A percentile compares a stretch with the other conserved stretches of the same genome.
phyloP scores from a whole-genome alignment of 2,329 filamentous ascomycete genomes.

The Dactylonectria estremocensis region DNA sequence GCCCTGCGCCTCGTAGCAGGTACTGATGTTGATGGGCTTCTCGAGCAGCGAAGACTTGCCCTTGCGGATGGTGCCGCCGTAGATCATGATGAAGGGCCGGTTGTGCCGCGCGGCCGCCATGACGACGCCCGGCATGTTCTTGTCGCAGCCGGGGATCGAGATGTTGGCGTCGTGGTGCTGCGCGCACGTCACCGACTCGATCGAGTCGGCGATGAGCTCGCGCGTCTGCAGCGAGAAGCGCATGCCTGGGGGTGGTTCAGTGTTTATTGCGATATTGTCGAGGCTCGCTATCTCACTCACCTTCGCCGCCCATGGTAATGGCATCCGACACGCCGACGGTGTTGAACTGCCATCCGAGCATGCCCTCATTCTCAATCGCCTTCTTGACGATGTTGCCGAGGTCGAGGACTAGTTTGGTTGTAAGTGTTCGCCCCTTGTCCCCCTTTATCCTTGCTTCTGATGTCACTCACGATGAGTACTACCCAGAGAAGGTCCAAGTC shows the following conservation, averaged over 20 bases:
- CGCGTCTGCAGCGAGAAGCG: slow-evolving; percentile 91
- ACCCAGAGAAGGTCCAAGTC: slow-evolving; percentile 14
- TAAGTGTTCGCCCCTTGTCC: slow-evolving; percentile 34
- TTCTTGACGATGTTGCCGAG: slow-evolving; percentile 91
- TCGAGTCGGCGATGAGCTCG: slow-evolving; percentile 94
- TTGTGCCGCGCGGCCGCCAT: slow-evolving; percentile 95
- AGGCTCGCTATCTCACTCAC: too few species aligned
- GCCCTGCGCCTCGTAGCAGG: slow-evolving; percentile 89
- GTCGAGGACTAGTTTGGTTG: slow-evolving; percentile 75
- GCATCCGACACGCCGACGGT: slow-evolving; percentile 91
- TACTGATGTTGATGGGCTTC: slow-evolving; percentile 88
- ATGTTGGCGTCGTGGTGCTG: slow-evolving; percentile 96
- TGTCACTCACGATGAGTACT: slow-evolving; percentile 60
- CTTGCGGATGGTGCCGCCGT: slow-evolving; percentile 91
- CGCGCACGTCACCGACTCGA: slow-evolving; percentile 93
- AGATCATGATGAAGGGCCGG: slow-evolving; percentile 94
- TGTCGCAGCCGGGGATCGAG: slow-evolving; percentile 93
- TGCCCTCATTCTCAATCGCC: slow-evolving; percentile 83
- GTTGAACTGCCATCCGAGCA: slow-evolving; percentile 96
- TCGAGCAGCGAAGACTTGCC: slow-evolving; percentile 85
- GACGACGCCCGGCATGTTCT: slow-evolving; percentile 95
- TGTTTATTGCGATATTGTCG: too few species aligned
- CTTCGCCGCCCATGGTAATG: slow-evolving; percentile 96
- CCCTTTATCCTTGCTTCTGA: slow-evolving; percentile 32
- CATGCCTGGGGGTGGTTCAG: slow-evolving; percentile 77